phyloP scores from a whole-genome alignment of 2,329 filamentous ascomycete species.

The Pseudogymnoascus sp. region DNA sequence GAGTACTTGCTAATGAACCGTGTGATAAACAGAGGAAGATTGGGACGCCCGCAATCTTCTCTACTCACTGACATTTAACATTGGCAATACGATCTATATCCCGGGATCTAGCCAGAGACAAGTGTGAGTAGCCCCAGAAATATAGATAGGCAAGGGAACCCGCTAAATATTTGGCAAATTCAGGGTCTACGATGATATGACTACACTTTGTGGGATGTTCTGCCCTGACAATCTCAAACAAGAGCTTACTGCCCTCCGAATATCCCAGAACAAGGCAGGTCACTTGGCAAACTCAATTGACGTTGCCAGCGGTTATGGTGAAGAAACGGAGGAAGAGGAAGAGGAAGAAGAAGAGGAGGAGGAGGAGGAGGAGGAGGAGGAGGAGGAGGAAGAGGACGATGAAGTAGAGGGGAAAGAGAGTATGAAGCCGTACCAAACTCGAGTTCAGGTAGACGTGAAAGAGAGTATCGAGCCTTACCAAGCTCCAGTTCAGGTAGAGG shows the following conservation, averaged over 20 bases:
- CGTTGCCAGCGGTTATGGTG: neutral
- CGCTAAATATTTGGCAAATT: neutral
- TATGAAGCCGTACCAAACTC: neutral
- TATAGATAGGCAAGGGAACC: no score
- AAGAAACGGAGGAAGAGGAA: neutral
- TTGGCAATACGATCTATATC: neutral
- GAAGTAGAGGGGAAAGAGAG: neutral
- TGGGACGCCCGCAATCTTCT: conserved; percentile 13
- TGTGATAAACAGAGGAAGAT: neutral
- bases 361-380: neutral
- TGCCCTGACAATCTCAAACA: neutral
- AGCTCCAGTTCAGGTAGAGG: neutral
- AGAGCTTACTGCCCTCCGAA: neutral
- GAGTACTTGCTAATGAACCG: neutral
- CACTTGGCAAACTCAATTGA: neutral
- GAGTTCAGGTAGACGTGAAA: neutral
- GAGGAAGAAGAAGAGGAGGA: neutral
- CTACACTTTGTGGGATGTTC: neutral
- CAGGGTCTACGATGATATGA: neutral
- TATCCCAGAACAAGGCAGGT: neutral
- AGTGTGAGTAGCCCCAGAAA: neutral
- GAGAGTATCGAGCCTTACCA: neutral
- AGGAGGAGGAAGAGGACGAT: neutral
- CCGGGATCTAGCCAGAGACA: neutral
- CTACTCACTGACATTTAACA: conserved; percentile 12